Evolutionary conservation across 345 rosid genomes (phyloP).

Genomic region (Angophora floribunda): DNA sequence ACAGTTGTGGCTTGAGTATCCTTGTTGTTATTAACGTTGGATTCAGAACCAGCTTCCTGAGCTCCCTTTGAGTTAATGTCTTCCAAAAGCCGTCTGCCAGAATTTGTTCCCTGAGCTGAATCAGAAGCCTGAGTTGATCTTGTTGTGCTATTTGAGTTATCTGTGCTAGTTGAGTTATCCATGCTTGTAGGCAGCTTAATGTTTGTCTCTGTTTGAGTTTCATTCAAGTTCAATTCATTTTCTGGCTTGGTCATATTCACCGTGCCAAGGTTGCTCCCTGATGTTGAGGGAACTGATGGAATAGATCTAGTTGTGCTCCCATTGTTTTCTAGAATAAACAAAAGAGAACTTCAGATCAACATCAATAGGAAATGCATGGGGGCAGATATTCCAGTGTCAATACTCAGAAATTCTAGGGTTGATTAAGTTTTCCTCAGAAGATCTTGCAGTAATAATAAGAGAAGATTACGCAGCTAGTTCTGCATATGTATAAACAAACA

Average conservation of each 20-base stretch:
- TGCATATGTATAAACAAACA: neutral
- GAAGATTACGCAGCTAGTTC: neutral
- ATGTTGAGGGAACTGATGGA: conserved; percentile 22
- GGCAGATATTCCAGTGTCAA: neutral
- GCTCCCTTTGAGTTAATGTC: conserved; percentile 40
- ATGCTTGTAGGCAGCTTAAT: conserved; percentile 23
- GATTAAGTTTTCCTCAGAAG: neutral
- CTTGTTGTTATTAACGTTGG: conserved; percentile 23
- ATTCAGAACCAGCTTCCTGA: conserved; percentile 35
- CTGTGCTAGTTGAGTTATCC: conserved; percentile 26
- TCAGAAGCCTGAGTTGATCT: conserved; percentile 24
- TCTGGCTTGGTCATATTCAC: conserved; percentile 27
- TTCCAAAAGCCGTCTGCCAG: conserved; percentile 76
- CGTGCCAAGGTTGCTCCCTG: conserved; percentile 10
- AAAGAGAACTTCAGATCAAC: neutral
- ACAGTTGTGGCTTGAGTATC: conserved; percentile 54
- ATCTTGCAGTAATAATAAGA: neutral
- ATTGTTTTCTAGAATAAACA: conserved; percentile 35
- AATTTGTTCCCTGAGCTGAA: conserved; percentile 29
- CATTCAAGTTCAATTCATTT: conserved; percentile 22
- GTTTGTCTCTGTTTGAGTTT: conserved; percentile 20
- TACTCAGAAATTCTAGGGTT: neutral
- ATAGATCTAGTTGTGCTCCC: conserved; percentile 34
- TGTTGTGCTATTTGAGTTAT: neutral
- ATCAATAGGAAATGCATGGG: neutral